Percentiles rank a stretch among this genome's conserved stretches.
phyloP scores from a whole-genome alignment of 768 basidiomycete genomes.

The Neoboletus subvelutipes region DNA sequence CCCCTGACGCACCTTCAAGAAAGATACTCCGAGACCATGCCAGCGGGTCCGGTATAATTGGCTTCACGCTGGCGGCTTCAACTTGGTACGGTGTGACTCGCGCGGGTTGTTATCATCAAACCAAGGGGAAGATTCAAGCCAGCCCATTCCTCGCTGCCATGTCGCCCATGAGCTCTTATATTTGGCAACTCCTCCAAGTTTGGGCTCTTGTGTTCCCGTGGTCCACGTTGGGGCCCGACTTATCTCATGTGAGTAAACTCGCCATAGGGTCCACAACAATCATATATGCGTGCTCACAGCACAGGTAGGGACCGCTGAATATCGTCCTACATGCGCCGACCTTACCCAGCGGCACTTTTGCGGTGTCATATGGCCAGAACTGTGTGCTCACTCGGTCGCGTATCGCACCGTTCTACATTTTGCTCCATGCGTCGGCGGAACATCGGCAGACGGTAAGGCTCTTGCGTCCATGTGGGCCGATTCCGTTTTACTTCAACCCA shows the following conservation, averaged over 20 bases:
- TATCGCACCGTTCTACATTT: background rate
- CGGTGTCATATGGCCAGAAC: background rate
- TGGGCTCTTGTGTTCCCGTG: background rate
- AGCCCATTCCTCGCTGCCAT: background rate
- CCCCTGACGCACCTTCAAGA: too few relatives aligned
- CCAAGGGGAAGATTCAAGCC: background rate
- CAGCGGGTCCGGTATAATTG: background rate
- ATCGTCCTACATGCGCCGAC: background rate
- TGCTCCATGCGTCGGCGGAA: background rate
- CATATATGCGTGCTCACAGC: background rate
- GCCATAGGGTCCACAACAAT: too few relatives aligned
- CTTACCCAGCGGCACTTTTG: background rate
- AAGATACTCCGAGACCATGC: too few relatives aligned
- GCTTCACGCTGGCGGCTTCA: background rate
- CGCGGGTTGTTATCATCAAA: background rate
- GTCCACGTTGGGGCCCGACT: background rate
- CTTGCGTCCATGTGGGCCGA: conserved; percentile 1
- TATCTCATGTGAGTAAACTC: background rate
- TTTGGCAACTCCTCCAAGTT: background rate
- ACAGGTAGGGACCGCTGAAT: background rate
- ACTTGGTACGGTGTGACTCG: background rate
- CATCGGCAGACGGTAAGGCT: background rate
- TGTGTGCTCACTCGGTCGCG: background rate
- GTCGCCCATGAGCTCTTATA: background rate
- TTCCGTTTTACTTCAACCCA: background rate